A percentile compares a stretch with the other conserved stretches of the same genome.
These are phyloP conservation scores for Pseudogymnoascus sp. DNA, from an alignment of 2,329 filamentous ascomycete species.

Conservation along the genomic window DNA sequence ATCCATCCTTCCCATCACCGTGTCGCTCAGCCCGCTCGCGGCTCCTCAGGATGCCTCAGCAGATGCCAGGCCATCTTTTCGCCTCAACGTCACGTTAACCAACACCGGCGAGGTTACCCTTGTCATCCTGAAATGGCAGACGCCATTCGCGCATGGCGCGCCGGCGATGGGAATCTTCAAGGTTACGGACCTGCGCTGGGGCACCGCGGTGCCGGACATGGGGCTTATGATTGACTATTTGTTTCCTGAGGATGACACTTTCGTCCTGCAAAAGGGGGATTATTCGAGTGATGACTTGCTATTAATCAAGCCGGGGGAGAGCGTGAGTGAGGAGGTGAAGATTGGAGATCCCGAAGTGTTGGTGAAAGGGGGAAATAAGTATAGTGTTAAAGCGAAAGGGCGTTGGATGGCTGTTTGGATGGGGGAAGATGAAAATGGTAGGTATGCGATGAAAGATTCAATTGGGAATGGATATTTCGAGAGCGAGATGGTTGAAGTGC, in stretches of 20 bases:
- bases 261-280: not conserved
- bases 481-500: constrained; percentile 13
- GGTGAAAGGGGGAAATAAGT: constrained; percentile 27
- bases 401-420: constrained; percentile 33
- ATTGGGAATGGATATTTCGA: constrained; percentile 12
- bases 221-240: not conserved
- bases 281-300: not conserved
- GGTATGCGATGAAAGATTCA: constrained; percentile 10
- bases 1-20: not conserved
- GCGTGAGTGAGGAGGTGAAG: constrained; percentile 20
- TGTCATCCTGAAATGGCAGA: constrained; percentile 32
- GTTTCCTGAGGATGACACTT: not conserved
- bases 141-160: constrained; percentile 30
- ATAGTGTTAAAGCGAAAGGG: constrained; percentile 28
- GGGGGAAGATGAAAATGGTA: constrained; percentile 1
- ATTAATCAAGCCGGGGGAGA: constrained; percentile 16
- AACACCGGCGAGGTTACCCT: constrained; percentile 26
- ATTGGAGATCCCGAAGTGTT: constrained; percentile 24
- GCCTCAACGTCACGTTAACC: constrained; percentile 16
- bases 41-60: not conserved
- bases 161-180: constrained; percentile 28
- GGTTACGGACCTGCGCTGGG: constrained; percentile 18
- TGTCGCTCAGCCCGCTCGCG: not conserved
- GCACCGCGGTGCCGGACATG: not conserved
- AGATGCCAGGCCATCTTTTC: constrained; percentile 7